phyloP scores from a whole-genome alignment of 495 filamentous ascomycete genomes.

The Usnea hakonensis region DNA sequence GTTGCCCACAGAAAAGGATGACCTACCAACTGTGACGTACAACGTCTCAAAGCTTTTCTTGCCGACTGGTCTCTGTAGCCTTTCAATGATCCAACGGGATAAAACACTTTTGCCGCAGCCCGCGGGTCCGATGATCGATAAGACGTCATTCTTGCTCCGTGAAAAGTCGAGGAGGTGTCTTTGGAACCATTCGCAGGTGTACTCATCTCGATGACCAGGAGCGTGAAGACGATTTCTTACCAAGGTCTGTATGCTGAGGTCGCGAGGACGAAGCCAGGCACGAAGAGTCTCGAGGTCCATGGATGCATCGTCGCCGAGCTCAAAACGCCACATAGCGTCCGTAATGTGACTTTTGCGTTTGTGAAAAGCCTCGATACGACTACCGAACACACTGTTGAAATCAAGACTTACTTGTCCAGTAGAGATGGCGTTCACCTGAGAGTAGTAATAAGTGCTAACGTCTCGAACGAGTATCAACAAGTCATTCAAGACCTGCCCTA shows the following conservation, averaged over 20 bases:
- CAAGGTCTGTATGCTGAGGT: constrained; percentile 39
- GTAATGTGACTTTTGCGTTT: constrained; percentile 41
- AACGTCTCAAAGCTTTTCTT: constrained; percentile 34
- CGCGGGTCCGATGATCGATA: constrained; percentile 47
- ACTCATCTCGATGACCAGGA: constrained; percentile 45
- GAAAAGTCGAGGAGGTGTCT: constrained; percentile 47
- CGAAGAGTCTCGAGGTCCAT: constrained; percentile 42
- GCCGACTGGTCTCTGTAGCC: constrained; percentile 49
- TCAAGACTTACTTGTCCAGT: constrained; percentile 35
- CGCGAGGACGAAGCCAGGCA: constrained; percentile 32
- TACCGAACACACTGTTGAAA: constrained; percentile 44
- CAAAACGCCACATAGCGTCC: constrained; percentile 35
- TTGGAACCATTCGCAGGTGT: constrained; percentile 59
- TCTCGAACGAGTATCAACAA: constrained; percentile 46
- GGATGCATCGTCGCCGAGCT: constrained; percentile 48
- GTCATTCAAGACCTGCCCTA: constrained; percentile 43
- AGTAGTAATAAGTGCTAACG: constrained; percentile 42
- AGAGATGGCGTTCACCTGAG: constrained; percentile 30
- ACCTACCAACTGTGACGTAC: background rate
- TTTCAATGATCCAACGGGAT: constrained; percentile 52
- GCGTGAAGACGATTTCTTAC: constrained; percentile 47
- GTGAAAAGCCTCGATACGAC: constrained; percentile 40
- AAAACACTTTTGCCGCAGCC: constrained; percentile 55
- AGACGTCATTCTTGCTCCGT: constrained; percentile 40
- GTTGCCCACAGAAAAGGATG: background rate